These are phyloP conservation scores for Lentinula sp. DNA, from an alignment of 768 basidiomycete genomes.

Conservation along the genomic window DNA sequence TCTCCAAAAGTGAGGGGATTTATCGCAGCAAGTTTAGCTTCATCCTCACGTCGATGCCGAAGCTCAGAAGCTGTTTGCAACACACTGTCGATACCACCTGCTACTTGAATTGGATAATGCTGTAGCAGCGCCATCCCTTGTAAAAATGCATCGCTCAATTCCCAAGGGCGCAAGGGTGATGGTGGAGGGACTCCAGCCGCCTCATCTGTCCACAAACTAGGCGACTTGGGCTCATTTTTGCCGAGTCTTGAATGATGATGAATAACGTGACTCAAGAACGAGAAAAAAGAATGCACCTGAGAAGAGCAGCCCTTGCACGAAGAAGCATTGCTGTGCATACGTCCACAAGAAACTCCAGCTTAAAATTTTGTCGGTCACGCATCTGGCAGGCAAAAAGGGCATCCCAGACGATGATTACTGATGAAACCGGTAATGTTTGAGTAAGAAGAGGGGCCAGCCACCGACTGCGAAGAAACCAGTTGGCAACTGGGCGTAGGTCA, in stretches of 20 bases:
- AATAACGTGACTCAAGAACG: background rate
- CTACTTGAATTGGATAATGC: constrained; percentile 54
- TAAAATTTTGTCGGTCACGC: constrained; percentile 54
- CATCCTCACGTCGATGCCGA: constrained; percentile 41
- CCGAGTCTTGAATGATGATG: constrained; percentile 39
- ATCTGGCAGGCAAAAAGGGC: constrained; percentile 55
- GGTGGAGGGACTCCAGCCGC: constrained; percentile 26
- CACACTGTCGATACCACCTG: constrained; percentile 67
- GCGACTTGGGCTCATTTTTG: constrained; percentile 33
- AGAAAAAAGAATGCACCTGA: constrained; percentile 34
- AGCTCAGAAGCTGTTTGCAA: constrained; percentile 65
- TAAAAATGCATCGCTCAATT: constrained; percentile 58
- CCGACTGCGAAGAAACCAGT: constrained; percentile 35
- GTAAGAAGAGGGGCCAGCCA: constrained; percentile 71
- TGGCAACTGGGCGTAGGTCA: background rate
- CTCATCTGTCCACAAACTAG: constrained; percentile 53
- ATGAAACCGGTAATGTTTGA: constrained; percentile 63
- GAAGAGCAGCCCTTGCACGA: constrained; percentile 45
- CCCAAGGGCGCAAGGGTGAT: constrained; percentile 41
- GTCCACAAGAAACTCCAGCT: constrained; percentile 65
- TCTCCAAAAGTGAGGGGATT: constrained; percentile 42
- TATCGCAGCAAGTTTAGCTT: constrained; percentile 22
- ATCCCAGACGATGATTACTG: constrained; percentile 65
- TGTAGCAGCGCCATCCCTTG: constrained; percentile 63
- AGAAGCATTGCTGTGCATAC: constrained; percentile 67